phyloP scores from a whole-genome alignment of 768 basidiomycete genomes.

The Boletus coccyginus region DNA sequence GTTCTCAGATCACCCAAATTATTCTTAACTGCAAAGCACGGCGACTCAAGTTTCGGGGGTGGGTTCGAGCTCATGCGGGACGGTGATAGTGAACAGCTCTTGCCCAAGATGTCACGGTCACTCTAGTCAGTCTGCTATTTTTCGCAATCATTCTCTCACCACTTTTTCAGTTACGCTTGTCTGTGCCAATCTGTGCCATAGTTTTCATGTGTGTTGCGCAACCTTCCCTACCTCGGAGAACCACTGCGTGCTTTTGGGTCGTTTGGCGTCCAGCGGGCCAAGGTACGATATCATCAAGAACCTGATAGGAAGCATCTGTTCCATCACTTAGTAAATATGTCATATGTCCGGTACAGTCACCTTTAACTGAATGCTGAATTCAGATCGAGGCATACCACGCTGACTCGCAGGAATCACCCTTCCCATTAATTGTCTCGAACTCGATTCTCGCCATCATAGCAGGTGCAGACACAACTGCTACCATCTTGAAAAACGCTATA shows the following conservation, averaged over 20 bases:
- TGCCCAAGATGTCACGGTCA: slow-evolving; percentile 27
- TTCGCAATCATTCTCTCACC: slow-evolving; percentile 4
- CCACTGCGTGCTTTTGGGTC: slow-evolving; percentile 27
- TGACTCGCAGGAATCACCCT: slow-evolving; percentile 25
- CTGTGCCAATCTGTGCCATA: slow-evolving; percentile 23
- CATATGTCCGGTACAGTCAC: background rate
- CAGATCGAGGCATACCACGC: slow-evolving; percentile 27
- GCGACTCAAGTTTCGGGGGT: slow-evolving; percentile 33
- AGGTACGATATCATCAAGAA: slow-evolving; percentile 20
- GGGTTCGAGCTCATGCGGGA: slow-evolving; percentile 38
- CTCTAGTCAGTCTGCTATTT: slow-evolving; percentile 23
- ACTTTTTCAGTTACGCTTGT: slow-evolving; percentile 7
- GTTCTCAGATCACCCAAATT: background rate
- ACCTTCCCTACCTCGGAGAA: slow-evolving; percentile 32
- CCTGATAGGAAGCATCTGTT: slow-evolving; percentile 31
- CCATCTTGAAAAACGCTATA: slow-evolving; percentile 37
- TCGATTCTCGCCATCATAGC: slow-evolving; percentile 40
- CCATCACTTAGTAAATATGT: slow-evolving; percentile 40
- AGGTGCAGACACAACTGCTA: slow-evolving; percentile 49
- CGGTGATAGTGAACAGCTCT: slow-evolving; percentile 33
- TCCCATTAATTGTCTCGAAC: slow-evolving; percentile 34
- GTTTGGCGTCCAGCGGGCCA: slow-evolving; percentile 27
- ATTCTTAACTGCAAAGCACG: background rate
- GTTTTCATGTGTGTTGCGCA: slow-evolving; percentile 22
- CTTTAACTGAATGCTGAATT: slow-evolving; percentile 3